A percentile compares a stretch with the other conserved stretches of the same genome.
Evolutionary conservation across 441 rosid species (phyloP).

Genomic region (Breynia disticha): DNA sequence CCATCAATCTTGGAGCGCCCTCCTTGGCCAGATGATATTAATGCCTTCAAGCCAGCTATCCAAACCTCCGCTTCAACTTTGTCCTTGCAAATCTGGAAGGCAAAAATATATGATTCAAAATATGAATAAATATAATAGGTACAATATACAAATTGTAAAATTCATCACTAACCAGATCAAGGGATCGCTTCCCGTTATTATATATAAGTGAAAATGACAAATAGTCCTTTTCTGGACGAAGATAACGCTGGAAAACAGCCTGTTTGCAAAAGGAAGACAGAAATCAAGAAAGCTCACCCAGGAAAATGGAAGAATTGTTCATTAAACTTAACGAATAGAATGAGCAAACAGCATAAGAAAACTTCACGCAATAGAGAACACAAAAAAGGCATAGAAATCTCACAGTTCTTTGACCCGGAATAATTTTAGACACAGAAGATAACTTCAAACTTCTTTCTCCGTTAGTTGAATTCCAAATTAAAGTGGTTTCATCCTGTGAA

Average conservation of each 20-base stretch:
- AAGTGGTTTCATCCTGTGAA: conserved; percentile 81
- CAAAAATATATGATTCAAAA: conserved; percentile 15
- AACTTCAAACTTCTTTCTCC: conserved; percentile 84
- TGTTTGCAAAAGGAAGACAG: conserved; percentile 22
- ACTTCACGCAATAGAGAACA: neutral
- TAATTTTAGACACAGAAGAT: conserved; percentile 65
- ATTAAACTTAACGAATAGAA: neutral
- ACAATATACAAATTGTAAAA: conserved; percentile 10
- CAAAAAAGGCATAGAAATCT: conserved; percentile 20
- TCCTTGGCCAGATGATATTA: conserved; percentile 62
- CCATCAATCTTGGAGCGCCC: conserved; percentile 95
- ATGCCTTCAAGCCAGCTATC: conserved; percentile 74
- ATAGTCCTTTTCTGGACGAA: conserved; percentile 80
- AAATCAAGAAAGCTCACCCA: conserved; percentile 12
- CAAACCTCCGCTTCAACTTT: conserved; percentile 92
- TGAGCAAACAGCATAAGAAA: conserved; percentile 5
- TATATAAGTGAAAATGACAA: conserved; percentile 81
- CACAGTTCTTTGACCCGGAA: conserved; percentile 98
- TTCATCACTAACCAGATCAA: conserved; percentile 77
- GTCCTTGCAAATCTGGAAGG: conserved; percentile 75
- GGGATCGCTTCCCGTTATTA: conserved; percentile 76
- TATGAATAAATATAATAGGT: conserved; percentile 9
- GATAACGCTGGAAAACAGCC: conserved; percentile 86
- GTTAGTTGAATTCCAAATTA: conserved; percentile 80
- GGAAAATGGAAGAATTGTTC: neutral